Evolutionary conservation across 768 basidiomycete species (phyloP).

Genomic region (Pulveroboletus sp.): DNA sequence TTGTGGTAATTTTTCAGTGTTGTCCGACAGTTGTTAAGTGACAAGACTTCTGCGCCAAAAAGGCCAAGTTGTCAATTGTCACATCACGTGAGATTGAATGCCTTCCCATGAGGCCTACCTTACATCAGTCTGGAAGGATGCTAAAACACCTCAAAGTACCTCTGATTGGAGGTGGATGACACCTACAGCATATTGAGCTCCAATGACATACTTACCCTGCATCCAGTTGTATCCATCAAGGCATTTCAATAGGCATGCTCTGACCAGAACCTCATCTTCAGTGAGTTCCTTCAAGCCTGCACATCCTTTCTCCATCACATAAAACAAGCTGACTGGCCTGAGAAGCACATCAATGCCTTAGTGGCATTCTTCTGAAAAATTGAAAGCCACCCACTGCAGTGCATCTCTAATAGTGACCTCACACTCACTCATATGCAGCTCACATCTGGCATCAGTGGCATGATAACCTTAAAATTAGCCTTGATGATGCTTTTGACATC

Average conservation of each 20-base stretch:
- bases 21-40: too few species aligned
- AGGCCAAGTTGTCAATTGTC: too few species aligned
- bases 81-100: too few species aligned
- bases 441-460: background rate
- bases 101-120: too few species aligned
- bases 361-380: too few species aligned
- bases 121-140: background rate
- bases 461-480: background rate
- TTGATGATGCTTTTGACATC: background rate
- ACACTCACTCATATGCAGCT: background rate
- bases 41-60: too few species aligned
- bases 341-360: too few species aligned
- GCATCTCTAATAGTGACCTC: background rate
- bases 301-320: background rate
- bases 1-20: too few species aligned
- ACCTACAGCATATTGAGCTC: background rate
- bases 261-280: background rate
- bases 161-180: background rate
- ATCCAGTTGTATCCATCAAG: background rate
- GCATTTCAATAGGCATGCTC: background rate
- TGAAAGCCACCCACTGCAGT: background rate
- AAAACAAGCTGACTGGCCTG: too few species aligned
- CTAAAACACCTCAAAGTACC: background rate
- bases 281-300: background rate
- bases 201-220: too few species aligned